Evolutionary conservation across 495 filamentous ascomycete species (phyloP).

Genomic region (Daldinia concentrica): DNA sequence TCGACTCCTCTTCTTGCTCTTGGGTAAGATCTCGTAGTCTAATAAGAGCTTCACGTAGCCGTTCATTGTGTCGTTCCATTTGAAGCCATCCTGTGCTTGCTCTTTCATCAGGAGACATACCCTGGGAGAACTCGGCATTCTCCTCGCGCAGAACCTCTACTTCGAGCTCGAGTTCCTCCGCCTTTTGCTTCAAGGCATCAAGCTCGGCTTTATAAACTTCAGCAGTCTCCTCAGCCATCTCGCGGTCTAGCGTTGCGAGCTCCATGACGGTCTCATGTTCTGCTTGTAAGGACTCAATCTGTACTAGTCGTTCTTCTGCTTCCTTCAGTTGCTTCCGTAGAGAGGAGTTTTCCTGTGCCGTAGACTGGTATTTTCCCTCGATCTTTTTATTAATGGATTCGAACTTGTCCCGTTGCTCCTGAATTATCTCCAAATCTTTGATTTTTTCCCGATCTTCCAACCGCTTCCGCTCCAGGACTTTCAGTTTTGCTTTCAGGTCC

Average conservation of each 20-base stretch:
- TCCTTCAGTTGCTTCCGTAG: conserved; percentile 81
- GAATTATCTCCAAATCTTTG: conserved; percentile 77
- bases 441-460: conserved; percentile 88
- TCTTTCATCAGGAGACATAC: conserved; percentile 88
- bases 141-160: conserved; percentile 88
- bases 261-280: conserved; percentile 88
- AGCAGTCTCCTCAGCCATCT: conserved; percentile 95
- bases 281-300: conserved; percentile 75
- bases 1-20: conserved; percentile 82
- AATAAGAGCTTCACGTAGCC: conserved; percentile 86
- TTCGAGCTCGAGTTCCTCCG: conserved; percentile 88
- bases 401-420: conserved; percentile 84
- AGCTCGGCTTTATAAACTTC: conserved; percentile 83
- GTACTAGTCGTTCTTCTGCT: conserved; percentile 70
- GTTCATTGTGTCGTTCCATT: conserved; percentile 88
- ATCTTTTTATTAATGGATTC: conserved; percentile 91
- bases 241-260: conserved; percentile 86
- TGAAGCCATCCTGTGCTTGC: conserved; percentile 87
- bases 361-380: conserved; percentile 86
- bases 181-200: conserved; percentile 74
- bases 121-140: conserved; percentile 80
- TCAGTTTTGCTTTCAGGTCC: conserved; percentile 80
- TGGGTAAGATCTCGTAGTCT: conserved; percentile 86
- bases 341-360: conserved; percentile 81
- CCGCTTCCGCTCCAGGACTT: conserved; percentile 82